Evolutionary conservation across 805 yeast genomes (phyloP).

Genomic region (Metschnikowia reukaufii): DNA sequence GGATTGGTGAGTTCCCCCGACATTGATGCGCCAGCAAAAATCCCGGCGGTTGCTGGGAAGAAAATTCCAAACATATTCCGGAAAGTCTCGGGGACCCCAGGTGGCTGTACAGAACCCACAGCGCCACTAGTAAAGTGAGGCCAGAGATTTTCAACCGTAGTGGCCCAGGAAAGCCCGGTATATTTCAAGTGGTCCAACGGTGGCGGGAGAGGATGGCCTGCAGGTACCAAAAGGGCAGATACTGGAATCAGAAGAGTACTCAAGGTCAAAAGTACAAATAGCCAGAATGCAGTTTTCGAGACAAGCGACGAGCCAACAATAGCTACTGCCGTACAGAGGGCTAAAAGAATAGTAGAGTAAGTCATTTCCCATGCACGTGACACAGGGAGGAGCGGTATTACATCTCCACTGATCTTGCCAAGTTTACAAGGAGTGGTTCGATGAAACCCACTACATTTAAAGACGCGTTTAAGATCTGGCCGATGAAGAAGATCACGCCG

Average conservation of each 20-base stretch:
- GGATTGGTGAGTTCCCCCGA: conserved; percentile 90
- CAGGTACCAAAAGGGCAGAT: conserved; percentile 64
- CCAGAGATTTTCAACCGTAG: conserved; percentile 61
- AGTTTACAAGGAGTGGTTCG: conserved; percentile 82
- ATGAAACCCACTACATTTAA: conserved; percentile 94
- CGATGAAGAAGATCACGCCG: conserved; percentile 90
- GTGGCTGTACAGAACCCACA: conserved; percentile 74
- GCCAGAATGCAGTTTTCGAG: conserved; percentile 74
- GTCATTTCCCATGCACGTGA: conserved; percentile 65
- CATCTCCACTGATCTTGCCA: conserved; percentile 62
- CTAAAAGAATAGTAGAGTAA: conserved; percentile 70
- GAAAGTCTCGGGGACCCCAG: conserved; percentile 62
- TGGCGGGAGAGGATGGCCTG: conserved; percentile 51
- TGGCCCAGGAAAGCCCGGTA: conserved; percentile 72
- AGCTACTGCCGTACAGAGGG: conserved; percentile 72
- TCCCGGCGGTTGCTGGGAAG: conserved; percentile 98
- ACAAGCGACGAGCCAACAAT: conserved; percentile 79
- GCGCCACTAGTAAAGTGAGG: conserved; percentile 89
- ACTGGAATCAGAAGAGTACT: conserved; percentile 83
- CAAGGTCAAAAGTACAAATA: conserved; percentile 63
- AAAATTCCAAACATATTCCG: conserved; percentile 89
- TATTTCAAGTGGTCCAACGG: conserved; percentile 50
- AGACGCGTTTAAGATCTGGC: conserved; percentile 89
- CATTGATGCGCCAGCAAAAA: conserved; percentile 98
- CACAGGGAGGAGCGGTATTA: conserved; percentile 61